Evolutionary conservation across 352 stramenopile species (phyloP).

Genomic region (Blastocystis sp.): DNA sequence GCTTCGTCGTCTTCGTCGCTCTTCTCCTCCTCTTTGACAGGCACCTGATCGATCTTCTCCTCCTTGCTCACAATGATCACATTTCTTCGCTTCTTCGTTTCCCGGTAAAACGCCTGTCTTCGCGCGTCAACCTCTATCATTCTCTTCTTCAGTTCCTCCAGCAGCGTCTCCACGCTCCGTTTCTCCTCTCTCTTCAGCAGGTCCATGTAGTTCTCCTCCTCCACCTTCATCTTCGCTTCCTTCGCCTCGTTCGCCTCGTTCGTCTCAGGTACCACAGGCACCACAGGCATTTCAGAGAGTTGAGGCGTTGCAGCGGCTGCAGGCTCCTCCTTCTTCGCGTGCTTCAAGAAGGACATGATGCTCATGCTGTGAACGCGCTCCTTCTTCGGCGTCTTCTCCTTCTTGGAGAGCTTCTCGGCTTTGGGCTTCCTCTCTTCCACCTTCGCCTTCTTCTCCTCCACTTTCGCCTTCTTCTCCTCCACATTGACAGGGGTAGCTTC

Average conservation of each 20-base stretch:
- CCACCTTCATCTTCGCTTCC: no score
- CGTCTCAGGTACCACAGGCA: background rate
- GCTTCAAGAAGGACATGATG: constrained; percentile 60
- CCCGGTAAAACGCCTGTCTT: background rate
- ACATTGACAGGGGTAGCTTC: no score
- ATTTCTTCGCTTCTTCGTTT: background rate
- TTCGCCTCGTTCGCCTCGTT: background rate
- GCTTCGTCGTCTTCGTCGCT: background rate
- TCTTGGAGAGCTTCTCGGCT: constrained; percentile 18
- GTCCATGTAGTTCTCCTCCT: background rate
- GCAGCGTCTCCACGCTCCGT: background rate
- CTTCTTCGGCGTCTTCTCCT: constrained; percentile 26
- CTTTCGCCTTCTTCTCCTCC: background rate
- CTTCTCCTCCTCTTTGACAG: background rate
- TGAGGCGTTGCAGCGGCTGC: background rate
- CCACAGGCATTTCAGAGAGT: no score
- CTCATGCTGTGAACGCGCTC: constrained; percentile 55
- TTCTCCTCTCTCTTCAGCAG: background rate
- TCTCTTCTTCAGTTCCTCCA: background rate
- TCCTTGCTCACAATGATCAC: background rate
- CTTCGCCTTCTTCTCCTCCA: background rate
- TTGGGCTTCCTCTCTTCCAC: no score
- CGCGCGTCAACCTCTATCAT: background rate
- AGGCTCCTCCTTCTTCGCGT: constrained; percentile 27
- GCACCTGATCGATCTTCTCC: background rate